phyloP scores from a whole-genome alignment of 768 basidiomycete species.

The Kondoa malvinella region DNA sequence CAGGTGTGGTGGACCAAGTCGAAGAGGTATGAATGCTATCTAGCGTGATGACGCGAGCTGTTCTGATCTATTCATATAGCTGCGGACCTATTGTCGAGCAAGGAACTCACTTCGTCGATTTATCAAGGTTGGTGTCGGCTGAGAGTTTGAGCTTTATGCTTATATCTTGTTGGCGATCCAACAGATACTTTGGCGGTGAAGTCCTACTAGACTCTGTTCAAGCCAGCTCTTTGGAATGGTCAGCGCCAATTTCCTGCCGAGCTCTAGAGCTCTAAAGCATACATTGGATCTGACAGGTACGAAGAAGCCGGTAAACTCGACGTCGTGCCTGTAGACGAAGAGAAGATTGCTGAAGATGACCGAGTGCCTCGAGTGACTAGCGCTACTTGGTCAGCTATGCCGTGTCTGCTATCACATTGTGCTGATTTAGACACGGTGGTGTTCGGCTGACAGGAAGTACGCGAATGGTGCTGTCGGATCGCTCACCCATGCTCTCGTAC shows the following conservation, averaged over 20 bases:
- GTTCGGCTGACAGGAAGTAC: conserved; percentile 46
- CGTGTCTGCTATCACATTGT: not conserved
- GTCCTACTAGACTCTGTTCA: conserved; percentile 53
- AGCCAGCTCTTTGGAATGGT: conserved; percentile 65
- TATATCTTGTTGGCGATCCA: conserved; percentile 33
- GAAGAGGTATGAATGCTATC: conserved; percentile 35
- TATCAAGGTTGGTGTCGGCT: not conserved
- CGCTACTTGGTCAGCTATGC: conserved; percentile 52
- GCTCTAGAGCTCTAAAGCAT: not conserved
- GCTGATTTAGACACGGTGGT: not conserved
- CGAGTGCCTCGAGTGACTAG: conserved; percentile 85
- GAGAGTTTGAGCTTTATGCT: not conserved
- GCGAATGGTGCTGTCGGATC: conserved; percentile 82
- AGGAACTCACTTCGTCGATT: conserved; percentile 64
- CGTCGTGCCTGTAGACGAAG: conserved; percentile 69
- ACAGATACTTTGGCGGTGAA: conserved; percentile 92
- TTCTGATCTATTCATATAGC: not conserved
- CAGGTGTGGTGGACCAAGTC: conserved; percentile 89
- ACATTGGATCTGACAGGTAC: conserved; percentile 37
- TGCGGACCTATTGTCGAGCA: conserved; percentile 53
- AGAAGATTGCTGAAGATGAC: conserved; percentile 53
- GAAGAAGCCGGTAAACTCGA: conserved; percentile 73
- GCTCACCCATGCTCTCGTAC: conserved; percentile 72
- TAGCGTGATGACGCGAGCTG: no score
- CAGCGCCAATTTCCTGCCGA: conserved; percentile 20